Conservation (phyloP, 78 protist genomes). For the Mastigamoeba balamuthi region DNA sequence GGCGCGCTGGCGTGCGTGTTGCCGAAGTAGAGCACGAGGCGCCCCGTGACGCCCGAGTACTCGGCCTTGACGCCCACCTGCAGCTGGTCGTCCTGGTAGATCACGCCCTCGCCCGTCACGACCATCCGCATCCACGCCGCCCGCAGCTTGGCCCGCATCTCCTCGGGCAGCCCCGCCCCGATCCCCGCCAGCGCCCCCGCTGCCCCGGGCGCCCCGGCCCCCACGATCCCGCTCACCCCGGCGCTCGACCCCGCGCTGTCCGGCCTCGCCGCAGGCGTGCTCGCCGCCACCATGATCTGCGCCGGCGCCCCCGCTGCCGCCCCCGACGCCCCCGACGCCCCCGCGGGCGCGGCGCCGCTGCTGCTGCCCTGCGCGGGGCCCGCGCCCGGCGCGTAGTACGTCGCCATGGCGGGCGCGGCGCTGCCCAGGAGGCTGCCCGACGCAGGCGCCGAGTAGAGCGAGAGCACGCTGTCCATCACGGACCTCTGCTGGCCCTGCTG, state of each 20-base stretch:
- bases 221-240: background rate
- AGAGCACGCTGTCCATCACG: too few relatives aligned
- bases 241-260: background rate
- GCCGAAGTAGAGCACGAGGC: conserved; percentile 41
- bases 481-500: too few relatives aligned
- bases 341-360: background rate
- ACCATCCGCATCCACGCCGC: conserved; percentile 14
- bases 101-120: conserved; percentile 34
- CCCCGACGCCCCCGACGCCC: too few relatives aligned
- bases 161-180: conserved; percentile 5
- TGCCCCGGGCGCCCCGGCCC: conserved; percentile 5
- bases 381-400: background rate
- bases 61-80: conserved; percentile 61
- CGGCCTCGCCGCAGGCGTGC: background rate
- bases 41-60: conserved; percentile 13
- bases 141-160: conserved; percentile 10
- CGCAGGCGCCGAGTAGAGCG: too few relatives aligned
- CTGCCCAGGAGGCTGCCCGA: background rate
- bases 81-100: conserved; percentile 49
- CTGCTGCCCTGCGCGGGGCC: background rate
- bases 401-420: background rate
- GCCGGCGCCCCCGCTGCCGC: background rate
- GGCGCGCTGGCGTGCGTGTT: conserved; percentile 34
- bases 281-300: background rate
- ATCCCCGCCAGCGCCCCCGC: background rate